Evolutionary conservation across 306 rosid genomes (phyloP).

Genomic region (Parietaria judaica): DNA sequence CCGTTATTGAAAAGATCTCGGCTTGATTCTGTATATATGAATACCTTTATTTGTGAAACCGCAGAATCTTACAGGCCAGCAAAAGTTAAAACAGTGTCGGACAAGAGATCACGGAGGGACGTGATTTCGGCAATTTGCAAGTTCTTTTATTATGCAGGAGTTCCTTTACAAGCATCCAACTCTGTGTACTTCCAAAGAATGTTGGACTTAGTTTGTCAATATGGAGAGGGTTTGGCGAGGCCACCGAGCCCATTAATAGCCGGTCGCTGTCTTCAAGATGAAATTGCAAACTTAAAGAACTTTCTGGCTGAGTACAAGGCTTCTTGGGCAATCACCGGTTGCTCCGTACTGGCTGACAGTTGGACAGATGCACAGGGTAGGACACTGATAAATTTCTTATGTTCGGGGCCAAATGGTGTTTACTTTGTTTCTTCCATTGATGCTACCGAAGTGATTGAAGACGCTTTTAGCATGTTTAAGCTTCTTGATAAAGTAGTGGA

Average conservation of each 20-base stretch:
- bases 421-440: constrained; percentile 80
- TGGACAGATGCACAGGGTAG: constrained; percentile 75
- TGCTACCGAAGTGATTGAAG: constrained; percentile 60
- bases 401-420: constrained; percentile 72
- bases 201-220: constrained; percentile 78
- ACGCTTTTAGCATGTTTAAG: constrained; percentile 64
- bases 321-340: constrained; percentile 83
- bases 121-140: constrained; percentile 83
- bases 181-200: constrained; percentile 79
- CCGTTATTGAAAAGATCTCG: constrained; percentile 71
- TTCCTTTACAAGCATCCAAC: constrained; percentile 79
- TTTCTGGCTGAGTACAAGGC: constrained; percentile 65
- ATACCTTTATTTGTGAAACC: constrained; percentile 46
- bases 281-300: constrained; percentile 55
- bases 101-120: constrained; percentile 58
- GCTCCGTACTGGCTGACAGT: constrained; percentile 78
- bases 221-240: constrained; percentile 68
- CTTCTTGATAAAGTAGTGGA: constrained; percentile 78
- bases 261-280: constrained; percentile 67
- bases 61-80: constrained; percentile 55
- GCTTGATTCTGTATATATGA: constrained; percentile 78
- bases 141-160: constrained; percentile 86
- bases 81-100: constrained; percentile 47
- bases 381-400: constrained; percentile 65
- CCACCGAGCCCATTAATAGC: constrained; percentile 66